Base-by-base conservation (phyloP, 2,329 filamentous ascomycete species). In the Periglandula ipomoeae region DNA sequence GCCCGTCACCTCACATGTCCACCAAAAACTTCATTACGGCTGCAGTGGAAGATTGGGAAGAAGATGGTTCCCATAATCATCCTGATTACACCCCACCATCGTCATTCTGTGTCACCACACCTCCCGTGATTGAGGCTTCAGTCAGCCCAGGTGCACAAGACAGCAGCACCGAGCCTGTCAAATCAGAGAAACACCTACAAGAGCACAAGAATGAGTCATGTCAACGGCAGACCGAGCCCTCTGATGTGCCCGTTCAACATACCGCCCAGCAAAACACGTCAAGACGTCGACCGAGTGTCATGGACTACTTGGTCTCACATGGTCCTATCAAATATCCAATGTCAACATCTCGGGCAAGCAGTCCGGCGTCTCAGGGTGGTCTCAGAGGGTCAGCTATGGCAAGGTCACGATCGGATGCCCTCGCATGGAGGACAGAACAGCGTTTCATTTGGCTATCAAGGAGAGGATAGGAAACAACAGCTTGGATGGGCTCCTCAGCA, bases 251-350 rank as follows among this genome's bases (percentile, higher is more conserved):
- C 46, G 43, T 39, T 43, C 48, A 27, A 17, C 32, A 46, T 20
- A 41, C 19, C 27, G 39, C 30, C 26, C 46, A 49, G 37, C 43
- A 49, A 13, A 41, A 42, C 15, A 32, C 42, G 11, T 43, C 52
- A 4, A 53, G 46, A 3, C 51, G 51, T 19, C 54, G 51, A 20
- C 53, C 52, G 2, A 55, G 53, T 41, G 54, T 53, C 4, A 43
- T 58, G 46, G 53, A 56, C 24, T 56, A 51, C 22, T 35, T 56
- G 10, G 48, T 56, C n/a, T 47, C 52, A 11, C 50, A 47, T 27
- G 47, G 17, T 37, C 44, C 47, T 22, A 32, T 34, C 30, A 51
- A 49, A 10, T 52, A 48, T 30, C 50, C 52, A 11, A 23, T 32
- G 9, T 44, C 42, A 13, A 49, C 35, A 2, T 49, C 47, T n/a